Conservation (phyloP, 345 rosid species). For the Ceriops decandra region DNA sequence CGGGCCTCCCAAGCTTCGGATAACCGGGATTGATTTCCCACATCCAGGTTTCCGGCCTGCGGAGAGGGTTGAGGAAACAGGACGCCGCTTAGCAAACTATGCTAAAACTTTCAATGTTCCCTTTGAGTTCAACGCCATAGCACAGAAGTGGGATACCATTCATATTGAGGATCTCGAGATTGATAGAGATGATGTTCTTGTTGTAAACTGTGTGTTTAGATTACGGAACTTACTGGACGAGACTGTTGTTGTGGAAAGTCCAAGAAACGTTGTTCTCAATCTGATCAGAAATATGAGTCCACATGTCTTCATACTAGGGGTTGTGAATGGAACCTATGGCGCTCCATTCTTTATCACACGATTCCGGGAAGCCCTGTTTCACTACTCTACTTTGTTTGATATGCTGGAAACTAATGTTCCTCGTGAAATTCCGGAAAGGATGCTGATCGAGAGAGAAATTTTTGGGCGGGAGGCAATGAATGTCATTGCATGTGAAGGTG, state of each 20-base stretch:
- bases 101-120: conserved; percentile 46
- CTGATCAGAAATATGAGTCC: conserved; percentile 47
- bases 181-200: conserved; percentile 37
- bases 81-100: conserved; percentile 40
- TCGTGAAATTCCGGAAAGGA: conserved; percentile 41
- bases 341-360: conserved; percentile 51
- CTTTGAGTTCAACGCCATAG: conserved; percentile 47
- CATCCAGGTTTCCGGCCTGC: conserved; percentile 55
- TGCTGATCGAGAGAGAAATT: conserved; percentile 41
- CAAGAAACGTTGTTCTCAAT: conserved; percentile 44
- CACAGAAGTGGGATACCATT: conserved; percentile 56
- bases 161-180: conserved; percentile 43
- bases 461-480: conserved; percentile 44
- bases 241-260: conserved; percentile 36
- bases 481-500: conserved; percentile 60
- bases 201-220: conserved; percentile 37
- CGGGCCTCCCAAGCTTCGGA: conserved; percentile 54
- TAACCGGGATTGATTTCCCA: conserved; percentile 53
- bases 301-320: conserved; percentile 34
- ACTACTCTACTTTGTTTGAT: conserved; percentile 55
- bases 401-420: conserved; percentile 45
- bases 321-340: conserved; percentile 41
- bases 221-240: conserved; percentile 50
- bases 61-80: conserved; percentile 49
- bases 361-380: conserved; percentile 55